Evolutionary conservation across 192 early-diverging fungal genomes (phyloP).

Genomic region (Coemansia sp.): DNA sequence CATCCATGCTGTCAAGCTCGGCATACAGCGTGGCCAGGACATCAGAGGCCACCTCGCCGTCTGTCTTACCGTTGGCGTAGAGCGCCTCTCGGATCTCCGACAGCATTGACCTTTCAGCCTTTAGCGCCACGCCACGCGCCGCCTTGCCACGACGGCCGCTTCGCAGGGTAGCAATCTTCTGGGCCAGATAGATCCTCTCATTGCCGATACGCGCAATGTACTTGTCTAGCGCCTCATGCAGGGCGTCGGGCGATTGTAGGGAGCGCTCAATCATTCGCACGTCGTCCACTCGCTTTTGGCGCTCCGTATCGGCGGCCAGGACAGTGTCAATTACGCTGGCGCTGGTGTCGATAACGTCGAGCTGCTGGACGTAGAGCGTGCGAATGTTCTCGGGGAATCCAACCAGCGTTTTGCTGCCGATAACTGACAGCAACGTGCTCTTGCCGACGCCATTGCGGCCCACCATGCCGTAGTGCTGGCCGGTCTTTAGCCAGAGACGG

Average conservation of each 20-base stretch:
- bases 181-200: conserved; percentile 45
- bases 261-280: conserved; percentile 51
- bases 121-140: conserved; percentile 59
- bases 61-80: conserved; percentile 28
- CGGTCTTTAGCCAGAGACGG: conserved; percentile 70
- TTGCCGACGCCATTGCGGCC: conserved; percentile 94
- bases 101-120: conserved; percentile 44
- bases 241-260: conserved; percentile 22
- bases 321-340: conserved; percentile 62
- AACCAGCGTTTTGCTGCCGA: conserved; percentile 74
- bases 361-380: conserved; percentile 79
- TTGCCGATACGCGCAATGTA: conserved; percentile 47
- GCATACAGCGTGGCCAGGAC: conserved; percentile 58
- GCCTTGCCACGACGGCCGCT: conserved; percentile 64
- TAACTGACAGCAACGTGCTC: conserved; percentile 94
- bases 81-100: conserved; percentile 19
- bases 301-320: conserved; percentile 62
- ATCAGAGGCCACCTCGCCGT: conserved; percentile 55
- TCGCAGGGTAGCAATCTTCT: conserved; percentile 62
- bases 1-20: conserved; percentile 62
- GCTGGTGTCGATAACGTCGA: conserved; percentile 59
- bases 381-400: conserved; percentile 82
- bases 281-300: conserved; percentile 55
- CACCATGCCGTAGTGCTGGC: conserved; percentile 79
- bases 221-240: conserved; percentile 39